Evolutionary conservation across 306 rosid species (phyloP).

Genomic region (Cucumis melo): DNA sequence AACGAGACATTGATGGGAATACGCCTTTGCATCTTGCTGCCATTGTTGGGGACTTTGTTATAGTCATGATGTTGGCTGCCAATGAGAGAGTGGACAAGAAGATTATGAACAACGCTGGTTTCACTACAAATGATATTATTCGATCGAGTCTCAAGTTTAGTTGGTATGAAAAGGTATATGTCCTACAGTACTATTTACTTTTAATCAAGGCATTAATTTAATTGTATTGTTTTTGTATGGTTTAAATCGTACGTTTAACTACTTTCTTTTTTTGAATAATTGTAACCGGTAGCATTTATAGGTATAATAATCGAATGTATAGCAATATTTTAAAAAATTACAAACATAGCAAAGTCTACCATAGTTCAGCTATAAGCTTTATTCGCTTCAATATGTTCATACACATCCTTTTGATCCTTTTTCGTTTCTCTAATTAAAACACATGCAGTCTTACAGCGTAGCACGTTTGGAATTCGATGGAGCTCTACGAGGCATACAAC

Average conservation of each 20-base stretch:
- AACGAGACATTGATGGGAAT: background rate
- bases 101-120: background rate
- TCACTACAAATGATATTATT: background rate
- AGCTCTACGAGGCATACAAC: background rate
- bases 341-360: no score
- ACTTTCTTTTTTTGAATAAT: no score
- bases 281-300: no score
- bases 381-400: no score
- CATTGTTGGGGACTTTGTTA: background rate
- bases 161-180: background rate
- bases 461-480: background rate
- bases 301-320: no score
- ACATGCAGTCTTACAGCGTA: background rate
- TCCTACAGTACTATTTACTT: background rate
- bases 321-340: no score
- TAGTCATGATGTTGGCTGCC: background rate
- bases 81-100: background rate
- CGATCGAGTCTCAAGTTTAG: background rate
- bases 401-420: background rate
- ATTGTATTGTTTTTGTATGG: no score
- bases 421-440: no score
- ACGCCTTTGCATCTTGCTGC: conserved; percentile 2
- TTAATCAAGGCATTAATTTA: no score
- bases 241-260: no score
- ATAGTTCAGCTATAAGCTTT: no score